Evolutionary conservation across 2,329 filamentous ascomycete genomes (phyloP), one percentile per base, ranked within the genome.

Genomic region (Grosmannia clavigera): DNA sequence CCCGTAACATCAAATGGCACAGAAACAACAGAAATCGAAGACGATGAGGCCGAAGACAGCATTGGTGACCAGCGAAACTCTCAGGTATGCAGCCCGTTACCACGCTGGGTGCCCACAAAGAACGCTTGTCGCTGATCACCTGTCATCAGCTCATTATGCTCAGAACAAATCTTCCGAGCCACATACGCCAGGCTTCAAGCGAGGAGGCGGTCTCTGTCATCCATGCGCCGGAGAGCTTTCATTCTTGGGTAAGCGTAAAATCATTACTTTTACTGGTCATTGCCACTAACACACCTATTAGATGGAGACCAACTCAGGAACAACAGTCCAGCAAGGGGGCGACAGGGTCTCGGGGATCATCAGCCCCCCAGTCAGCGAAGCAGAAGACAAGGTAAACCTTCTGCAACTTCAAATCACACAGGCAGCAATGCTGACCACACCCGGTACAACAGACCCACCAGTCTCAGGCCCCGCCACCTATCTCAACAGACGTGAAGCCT

Each of bases 191-290:
- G 58, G 74, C 75, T 58, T 80, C 81, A 29, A 85, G 84, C 63
- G 90, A 95, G 65, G 90, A 92, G 65, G 86, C 90, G 29, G 81
- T 90, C 58, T 96, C 92, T 1, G 92, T 95, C 59, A 96, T 96
- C 66, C 92, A 96, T 76, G 90, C 89, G 19, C 91, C 92, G 0
- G 80, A 90, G 64, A 89, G 87, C 63, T 96, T 94, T 72, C 81
- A 83, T 60, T 82, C 82, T 66, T 95, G 94, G 81, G 89, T 94
- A 71, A 69, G 81, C 6, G 9, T 10, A 5, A 3, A 11, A 40
- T 2, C 4, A 5, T 35, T 22, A n/a, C 19, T 19, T 9, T 5
- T 22, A 10, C 5, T 19, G 19, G 19, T 43, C 40, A 19, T 14
- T n/a, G 10, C 7, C 43, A n/a, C 38, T 56, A 9, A 29, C 38